Conservation (phyloP, 2,329 filamentous ascomycete genomes). For the Nemania sp. region DNA sequence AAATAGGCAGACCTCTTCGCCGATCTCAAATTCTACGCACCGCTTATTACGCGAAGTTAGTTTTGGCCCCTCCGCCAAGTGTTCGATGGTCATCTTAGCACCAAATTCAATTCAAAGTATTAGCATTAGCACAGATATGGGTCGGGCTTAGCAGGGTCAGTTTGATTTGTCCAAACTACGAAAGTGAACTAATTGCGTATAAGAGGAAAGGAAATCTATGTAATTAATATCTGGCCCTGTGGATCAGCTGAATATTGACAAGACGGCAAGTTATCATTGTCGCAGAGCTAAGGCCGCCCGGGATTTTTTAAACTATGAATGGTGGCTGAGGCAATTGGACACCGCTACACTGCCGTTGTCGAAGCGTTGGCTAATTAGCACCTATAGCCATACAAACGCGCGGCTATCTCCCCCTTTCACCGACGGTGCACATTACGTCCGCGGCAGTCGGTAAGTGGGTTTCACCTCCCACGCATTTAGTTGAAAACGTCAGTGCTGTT, state of each 20-base stretch:
- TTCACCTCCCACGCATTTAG: conserved; percentile 7
- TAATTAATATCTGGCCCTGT: neutral
- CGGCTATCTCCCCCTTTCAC: neutral
- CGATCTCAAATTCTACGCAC: too few species aligned
- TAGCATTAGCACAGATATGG: neutral
- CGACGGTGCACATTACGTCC: neutral
- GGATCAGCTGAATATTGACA: conserved; percentile 3
- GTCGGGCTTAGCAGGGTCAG: neutral
- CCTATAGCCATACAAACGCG: neutral
- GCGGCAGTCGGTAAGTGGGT: neutral
- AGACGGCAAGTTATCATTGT: neutral
- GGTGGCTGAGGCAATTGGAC: neutral
- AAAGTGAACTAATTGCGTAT: conserved; percentile 2
- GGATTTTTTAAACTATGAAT: neutral
- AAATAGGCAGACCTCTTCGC: too few species aligned
- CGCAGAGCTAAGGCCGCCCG: neutral
- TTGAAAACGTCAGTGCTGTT: conserved; percentile 32
- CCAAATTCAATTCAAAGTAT: neutral
- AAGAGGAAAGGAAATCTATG: neutral
- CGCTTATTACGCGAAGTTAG: too few species aligned
- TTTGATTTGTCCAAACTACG: conserved; percentile 11
- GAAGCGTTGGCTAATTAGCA: neutral
- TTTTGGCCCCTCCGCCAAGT: too few species aligned
- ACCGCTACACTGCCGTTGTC: neutral
- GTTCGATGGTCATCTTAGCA: neutral